A percentile compares a stretch with the other conserved stretches of the same genome.
Evolutionary conservation across 352 stramenopile species (phyloP).

Genomic region (Pythium grandisporangium): DNA sequence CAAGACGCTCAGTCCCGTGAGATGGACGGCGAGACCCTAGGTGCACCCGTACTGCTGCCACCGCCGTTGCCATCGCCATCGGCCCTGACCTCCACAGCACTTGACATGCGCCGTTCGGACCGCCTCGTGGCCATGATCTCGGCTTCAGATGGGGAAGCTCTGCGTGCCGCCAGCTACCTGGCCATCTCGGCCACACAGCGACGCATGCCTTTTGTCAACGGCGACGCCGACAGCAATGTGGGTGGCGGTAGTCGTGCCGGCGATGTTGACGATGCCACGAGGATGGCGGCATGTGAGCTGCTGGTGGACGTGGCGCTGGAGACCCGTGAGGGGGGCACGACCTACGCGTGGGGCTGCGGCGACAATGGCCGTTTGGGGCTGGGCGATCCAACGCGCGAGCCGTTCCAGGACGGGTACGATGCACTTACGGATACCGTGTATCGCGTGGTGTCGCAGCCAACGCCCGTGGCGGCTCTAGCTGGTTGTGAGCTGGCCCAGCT

Average conservation of each 20-base stretch:
- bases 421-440: slow-evolving; percentile 59
- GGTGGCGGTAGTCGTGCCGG: no score
- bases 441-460: slow-evolving; percentile 34
- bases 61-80: not conserved
- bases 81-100: not conserved
- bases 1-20: slow-evolving; percentile 18
- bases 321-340: slow-evolving; percentile 34
- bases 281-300: slow-evolving; percentile 23
- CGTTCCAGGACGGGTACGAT: slow-evolving; percentile 56
- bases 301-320: slow-evolving; percentile 36
- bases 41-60: slow-evolving; percentile 3
- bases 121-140: slow-evolving; percentile 27
- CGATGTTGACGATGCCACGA: slow-evolving; percentile 18
- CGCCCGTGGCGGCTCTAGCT: slow-evolving; percentile 25
- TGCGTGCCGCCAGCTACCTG: slow-evolving; percentile 18
- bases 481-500: slow-evolving; percentile 42
- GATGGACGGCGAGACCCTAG: slow-evolving; percentile 10
- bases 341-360: slow-evolving; percentile 56
- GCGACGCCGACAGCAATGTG: no score
- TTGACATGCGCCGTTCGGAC: not conserved
- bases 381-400: slow-evolving; percentile 11
- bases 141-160: slow-evolving; percentile 7
- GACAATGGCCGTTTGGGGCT: slow-evolving; percentile 50
- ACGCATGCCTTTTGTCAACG: no score
- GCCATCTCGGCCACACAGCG: slow-evolving; percentile 11